phyloP scores from a whole-genome alignment of 2,329 filamentous ascomycete genomes.

The Claviceps sp. region DNA sequence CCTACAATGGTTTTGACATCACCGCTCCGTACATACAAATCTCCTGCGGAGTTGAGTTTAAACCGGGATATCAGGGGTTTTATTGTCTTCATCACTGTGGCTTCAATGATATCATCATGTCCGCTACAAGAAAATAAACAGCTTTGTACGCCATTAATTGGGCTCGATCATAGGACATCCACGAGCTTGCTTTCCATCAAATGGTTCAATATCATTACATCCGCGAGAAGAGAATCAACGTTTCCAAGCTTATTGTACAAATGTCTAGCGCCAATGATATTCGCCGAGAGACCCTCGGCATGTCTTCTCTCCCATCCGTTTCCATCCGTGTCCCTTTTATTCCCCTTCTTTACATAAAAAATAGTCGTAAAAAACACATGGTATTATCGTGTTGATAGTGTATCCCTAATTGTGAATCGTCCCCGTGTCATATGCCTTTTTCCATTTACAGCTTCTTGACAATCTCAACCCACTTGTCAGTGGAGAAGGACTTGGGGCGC shows the following conservation, averaged over 20 bases:
- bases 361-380: background rate
- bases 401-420: background rate
- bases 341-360: background rate
- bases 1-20: no score
- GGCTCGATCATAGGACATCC: no score
- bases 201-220: conserved; percentile 4
- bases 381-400: background rate
- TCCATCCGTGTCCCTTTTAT: background rate
- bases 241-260: conserved; percentile 13
- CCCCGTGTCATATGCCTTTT: background rate
- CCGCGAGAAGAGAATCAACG: conserved; percentile 7
- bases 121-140: no score
- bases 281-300: conserved; percentile 9
- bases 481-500: conserved; percentile 98
- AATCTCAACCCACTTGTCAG: conserved; percentile 90
- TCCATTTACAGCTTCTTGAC: conserved; percentile 70
- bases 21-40: no score
- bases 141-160: no score
- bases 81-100: no score
- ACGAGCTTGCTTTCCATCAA: background rate
- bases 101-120: no score
- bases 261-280: conserved; percentile 11
- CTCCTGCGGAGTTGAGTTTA: no score
- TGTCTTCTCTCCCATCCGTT: background rate
- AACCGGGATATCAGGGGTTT: no score